These are phyloP conservation scores for Yamadazyma paraphyllophila DNA, from an alignment of 805 yeast species.

Conservation along the genomic window DNA sequence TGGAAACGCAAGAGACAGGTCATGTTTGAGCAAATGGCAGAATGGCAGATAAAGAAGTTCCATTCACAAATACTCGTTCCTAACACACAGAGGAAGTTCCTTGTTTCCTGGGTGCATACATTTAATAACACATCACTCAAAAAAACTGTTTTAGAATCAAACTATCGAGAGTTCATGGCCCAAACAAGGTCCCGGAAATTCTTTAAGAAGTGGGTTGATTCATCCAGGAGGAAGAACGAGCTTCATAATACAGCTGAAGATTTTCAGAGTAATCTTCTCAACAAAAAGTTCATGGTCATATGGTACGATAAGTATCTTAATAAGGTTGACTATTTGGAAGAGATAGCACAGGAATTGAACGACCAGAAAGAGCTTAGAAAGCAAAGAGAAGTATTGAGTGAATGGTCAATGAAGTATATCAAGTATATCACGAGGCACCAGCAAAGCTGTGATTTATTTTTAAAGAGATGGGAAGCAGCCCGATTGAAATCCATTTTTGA, in stretches of 20 bases:
- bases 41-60: conserved; percentile 19
- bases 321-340: conserved; percentile 23
- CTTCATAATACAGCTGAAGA: conserved; percentile 14
- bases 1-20: conserved; percentile 26
- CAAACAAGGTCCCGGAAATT: conserved; percentile 2
- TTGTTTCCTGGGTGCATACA: conserved; percentile 22
- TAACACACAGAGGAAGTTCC: conserved; percentile 9
- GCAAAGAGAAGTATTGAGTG: conserved; percentile 25
- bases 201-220: conserved; percentile 17
- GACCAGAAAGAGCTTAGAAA: conserved; percentile 27
- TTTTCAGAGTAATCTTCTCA: conserved; percentile 19
- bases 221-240: neutral
- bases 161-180: neutral
- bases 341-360: conserved; percentile 28
- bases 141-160: neutral
- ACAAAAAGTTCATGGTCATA: conserved; percentile 26
- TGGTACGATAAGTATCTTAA: conserved; percentile 34
- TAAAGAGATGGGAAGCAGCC: conserved; percentile 30
- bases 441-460: conserved; percentile 34
- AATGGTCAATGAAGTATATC: conserved; percentile 37
- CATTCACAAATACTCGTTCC: conserved; percentile 15
- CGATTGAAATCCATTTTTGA: conserved; percentile 32
- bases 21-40: conserved; percentile 21
- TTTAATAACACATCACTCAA: conserved; percentile 17
- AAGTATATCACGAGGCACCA: conserved; percentile 31